phyloP scores from a whole-genome alignment of 2,329 filamentous ascomycete species.

The Claviceps humidiphila region DNA sequence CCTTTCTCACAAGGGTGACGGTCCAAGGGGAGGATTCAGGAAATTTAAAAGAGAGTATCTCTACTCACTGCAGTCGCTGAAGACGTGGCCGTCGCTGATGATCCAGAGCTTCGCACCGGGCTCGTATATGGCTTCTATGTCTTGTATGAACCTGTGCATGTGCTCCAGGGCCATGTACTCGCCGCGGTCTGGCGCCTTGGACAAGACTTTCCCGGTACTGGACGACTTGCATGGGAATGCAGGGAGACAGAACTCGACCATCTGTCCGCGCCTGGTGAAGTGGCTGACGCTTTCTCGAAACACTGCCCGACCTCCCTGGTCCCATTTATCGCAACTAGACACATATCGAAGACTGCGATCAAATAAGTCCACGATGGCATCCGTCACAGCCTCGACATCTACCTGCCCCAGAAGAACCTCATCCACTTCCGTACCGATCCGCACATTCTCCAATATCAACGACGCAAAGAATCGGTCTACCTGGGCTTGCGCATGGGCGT shows the following conservation, averaged over 20 bases:
- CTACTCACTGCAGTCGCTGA: conserved; percentile 25
- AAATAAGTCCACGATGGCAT: conserved; percentile 11
- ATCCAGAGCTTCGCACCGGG: conserved; percentile 23
- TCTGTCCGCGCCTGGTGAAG: conserved; percentile 11
- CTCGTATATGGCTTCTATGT: conserved; percentile 17
- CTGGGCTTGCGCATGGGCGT: neutral
- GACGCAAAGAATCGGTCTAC: conserved; percentile 5
- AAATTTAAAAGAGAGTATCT: conserved; percentile 1
- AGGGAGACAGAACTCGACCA: conserved; percentile 19
- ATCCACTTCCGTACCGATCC: neutral
- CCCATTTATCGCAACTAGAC: conserved; percentile 13
- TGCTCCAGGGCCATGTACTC: conserved; percentile 20
- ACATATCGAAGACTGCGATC: conserved; percentile 13
- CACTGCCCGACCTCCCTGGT: conserved; percentile 8
- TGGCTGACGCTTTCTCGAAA: conserved; percentile 12
- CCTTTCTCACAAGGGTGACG: neutral
- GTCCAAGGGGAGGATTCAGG: neutral
- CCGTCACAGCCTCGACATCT: conserved; percentile 1
- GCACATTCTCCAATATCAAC: conserved; percentile 1
- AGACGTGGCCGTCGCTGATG: conserved; percentile 27
- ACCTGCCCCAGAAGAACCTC: neutral
- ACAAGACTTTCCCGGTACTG: conserved; percentile 20
- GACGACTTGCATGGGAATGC: conserved; percentile 28
- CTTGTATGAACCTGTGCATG: conserved; percentile 17
- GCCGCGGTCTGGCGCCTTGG: conserved; percentile 19